Base-by-base conservation (phyloP, 2,329 filamentous ascomycete genomes). In the Akanthomyces muscarius region DNA sequence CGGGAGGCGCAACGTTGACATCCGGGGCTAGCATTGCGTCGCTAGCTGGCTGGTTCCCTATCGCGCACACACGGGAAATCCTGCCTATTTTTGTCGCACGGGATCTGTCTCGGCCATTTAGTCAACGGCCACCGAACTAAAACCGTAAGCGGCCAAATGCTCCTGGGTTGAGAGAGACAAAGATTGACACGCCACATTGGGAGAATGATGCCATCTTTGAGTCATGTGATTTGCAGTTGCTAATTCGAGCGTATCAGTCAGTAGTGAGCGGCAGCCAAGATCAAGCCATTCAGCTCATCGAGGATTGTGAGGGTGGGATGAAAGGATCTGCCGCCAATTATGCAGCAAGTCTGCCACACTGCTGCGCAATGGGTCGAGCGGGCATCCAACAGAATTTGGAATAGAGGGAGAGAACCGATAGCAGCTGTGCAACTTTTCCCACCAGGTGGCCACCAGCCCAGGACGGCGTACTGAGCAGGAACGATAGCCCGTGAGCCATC, bases 211-310 rank as follows among this genome's bases (percentile, higher is more conserved):
- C 36, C 57, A 52, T 42, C 23, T 25, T 10, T 18, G 57, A 52
- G 38, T 61, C 58, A 61, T 33, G 25, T 53, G 47, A 44, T 61
- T 53, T 25, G 23, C 25, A 6, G 23, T 53, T 44, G 48, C 48
- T 53, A 44, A 45, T 61, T 33, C 18, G 16, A 23, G 45, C 14
- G 30, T 42, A 30, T 51, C 21, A 48, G 42, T 51, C 38, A 21
- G 23, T 28, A 53, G 8, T 41, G n/a, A 30, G 14, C 7, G 42
- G 38, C 48, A 61, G 57, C 36, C 48, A 21, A 61, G 38, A 61
- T 61, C 48, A 45, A 61, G 58, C 58, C 48, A 61, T 61, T 45
- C 48, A 60, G 57, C 47, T 60, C 47, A 45, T 60, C 47, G 47
- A 52, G 33, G 33, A 33, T 18, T 33, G 56, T n/a, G 30, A 41